Evolutionary conservation across 805 yeast species (phyloP), one percentile per base, ranked within the genome.

Genomic region (Kuraishia ogatae): DNA sequence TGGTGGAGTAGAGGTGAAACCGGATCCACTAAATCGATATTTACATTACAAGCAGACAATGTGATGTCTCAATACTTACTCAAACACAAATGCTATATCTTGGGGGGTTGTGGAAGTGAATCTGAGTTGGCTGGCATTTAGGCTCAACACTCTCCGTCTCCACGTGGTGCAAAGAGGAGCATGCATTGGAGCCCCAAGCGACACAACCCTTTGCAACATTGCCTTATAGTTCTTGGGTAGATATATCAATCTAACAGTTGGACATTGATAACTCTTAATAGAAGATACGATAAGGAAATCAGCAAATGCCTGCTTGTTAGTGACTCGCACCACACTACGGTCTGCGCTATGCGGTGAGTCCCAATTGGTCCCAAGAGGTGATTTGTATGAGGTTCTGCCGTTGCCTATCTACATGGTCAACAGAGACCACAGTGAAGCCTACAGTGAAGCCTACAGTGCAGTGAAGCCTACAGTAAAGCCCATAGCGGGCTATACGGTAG

Each of bases 51-150:
- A n/a, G n/a, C n/a, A n/a, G n/a, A n/a, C n/a, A n/a, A n/a, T n/a
- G n/a, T n/a, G n/a, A n/a, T n/a, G n/a, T n/a, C n/a, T n/a, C n/a
- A n/a, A n/a, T n/a, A 58, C 61, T 55, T 52, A 58, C 61, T 71
- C 75, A 55, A 71, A 71, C 2, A 63, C 73, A 55, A 71, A 71
- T 1, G 70, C 75, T 48, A 67, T 11, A 11, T 47, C 49, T 15
- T 11, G 19, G 8, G 49, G 22, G 4, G n/a, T 3, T 11, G 49
- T 20, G 49, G 49, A 47, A 22, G 22, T 47, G 49, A 22, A 47
- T 3, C 22, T 20, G 23, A 47, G 22, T 22, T 22, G 49, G 49
- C 49, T 21, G 43, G 29, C 43, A 8, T 8, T 35, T 26, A 26
- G 43, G 43, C n/a, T 35, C 15, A 35, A 35, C 17, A 35, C 6